Evolutionary conservation across 2,329 filamentous ascomycete genomes (phyloP), one percentile per base, ranked within the genome.

Genomic region (Lecanoromycetidae sp.): DNA sequence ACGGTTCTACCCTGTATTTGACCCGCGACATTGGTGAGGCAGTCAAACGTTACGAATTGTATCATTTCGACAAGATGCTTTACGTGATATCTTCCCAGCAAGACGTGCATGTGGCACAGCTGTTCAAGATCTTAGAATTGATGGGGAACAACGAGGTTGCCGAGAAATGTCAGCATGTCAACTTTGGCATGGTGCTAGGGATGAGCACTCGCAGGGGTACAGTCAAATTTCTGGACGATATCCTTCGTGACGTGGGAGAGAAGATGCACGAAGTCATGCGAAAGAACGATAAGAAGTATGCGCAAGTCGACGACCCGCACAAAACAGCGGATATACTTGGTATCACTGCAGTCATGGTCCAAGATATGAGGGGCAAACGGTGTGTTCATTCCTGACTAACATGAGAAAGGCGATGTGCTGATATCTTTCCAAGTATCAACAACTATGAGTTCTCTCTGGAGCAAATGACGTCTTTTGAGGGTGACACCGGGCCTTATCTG

Each of bases 231-330:
- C 57, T 75, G 33, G 66, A 76, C 56, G 77, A 81, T 55, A 84
- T 84, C 54, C 69, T 85, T 36, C 71, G 75, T 26, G 82, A 86
- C 52, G 84, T 87, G 4, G 79, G 77, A 57, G 85, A 90, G 40
- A 82, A 85, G 63, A 93, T 94, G 86, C 86, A 93, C 69, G 82
- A 90, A 50, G 84, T 88, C 41, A 93, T 94, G 87, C 76, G 70
- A 61, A 79, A 79, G 65, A 93, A 94, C 63, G 74, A 84, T 59
- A 71, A 74, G 57, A 93, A 94, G 70, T 94, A 94, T 64, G 68
- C 76, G 43, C 85, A 93, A 63, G 80, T 94, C 15, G 80, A 79
- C 58, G 70, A 94, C 61, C 86, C 86, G 0, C 76, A 76, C 41
- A 75, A 76, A 27, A 80, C 80, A 4, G 84, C 87, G 49, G 87